Evolutionary conservation across 2,329 filamentous ascomycete genomes (phyloP), one percentile per base, ranked within the genome.

Genomic region (Calonectria ilicicola): DNA sequence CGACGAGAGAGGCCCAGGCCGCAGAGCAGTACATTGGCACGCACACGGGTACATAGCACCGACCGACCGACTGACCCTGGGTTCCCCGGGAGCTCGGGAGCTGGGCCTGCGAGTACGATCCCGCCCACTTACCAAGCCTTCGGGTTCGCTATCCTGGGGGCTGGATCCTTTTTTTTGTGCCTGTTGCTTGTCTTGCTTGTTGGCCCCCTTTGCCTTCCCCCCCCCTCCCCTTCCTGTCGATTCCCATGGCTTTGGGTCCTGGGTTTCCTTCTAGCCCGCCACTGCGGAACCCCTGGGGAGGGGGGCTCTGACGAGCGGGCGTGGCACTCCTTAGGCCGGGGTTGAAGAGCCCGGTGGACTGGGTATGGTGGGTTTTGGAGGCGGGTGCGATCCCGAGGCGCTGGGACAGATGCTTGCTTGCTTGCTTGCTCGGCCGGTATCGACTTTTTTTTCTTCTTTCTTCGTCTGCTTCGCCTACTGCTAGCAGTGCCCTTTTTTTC

Each of bases 91-190:
- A 60, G 51, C 65, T 46, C 56, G 65, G 65, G 51, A 32, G 53
- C 44, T 12, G 29, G 53, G 42, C 62, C 65, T 67, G 69, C 65
- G 77, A 75, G 65, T 74, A 74, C 70, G 77, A 73, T 78, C 74
- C 75, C 76, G 76, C 78, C 72, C 77, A 78, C 78, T 77, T 80
- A 76, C 78, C 78, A 79, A 79, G 73, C 73, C 74, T 80, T 79
- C 78, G 78, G 78, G 78, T 79, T 70, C 56, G 35, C n/a, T 68
- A 64, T 67, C 68, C 65, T 70, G 40, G 67, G 67, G 67, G 47
- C 67, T 56, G 68, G 67, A 74, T 77, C 73, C 70, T 74, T 58
- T 49, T 44, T 47, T 56, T 27, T 38, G 17, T 29, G 2, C 19
- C 12, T 10, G n/a, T 14, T 29, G n/a, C 42, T 32, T 49, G 26